These are phyloP conservation scores for Penicillium riverlandense DNA, from an alignment of 495 filamentous ascomycete genomes.

Conservation along the genomic window DNA sequence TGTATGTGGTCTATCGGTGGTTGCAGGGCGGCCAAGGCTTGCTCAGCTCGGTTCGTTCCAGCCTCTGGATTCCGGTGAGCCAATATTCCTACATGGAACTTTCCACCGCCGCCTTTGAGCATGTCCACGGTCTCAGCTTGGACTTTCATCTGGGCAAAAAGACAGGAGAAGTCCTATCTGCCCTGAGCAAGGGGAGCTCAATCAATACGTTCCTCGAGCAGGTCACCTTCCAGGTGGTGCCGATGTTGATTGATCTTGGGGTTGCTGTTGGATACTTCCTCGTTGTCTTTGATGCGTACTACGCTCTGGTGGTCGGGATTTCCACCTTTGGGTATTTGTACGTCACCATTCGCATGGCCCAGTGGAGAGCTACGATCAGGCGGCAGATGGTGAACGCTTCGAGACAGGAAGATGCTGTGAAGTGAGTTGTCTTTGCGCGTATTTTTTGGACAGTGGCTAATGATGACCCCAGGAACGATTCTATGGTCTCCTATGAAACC, in stretches of 20 bases:
- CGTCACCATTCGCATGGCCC: conserved; percentile 90
- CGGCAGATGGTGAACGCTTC: conserved; percentile 91
- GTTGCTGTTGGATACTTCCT: conserved; percentile 86
- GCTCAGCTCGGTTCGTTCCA: conserved; percentile 71
- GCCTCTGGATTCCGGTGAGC: conserved; percentile 90
- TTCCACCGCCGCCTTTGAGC: conserved; percentile 91
- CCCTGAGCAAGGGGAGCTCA: conserved; percentile 87
- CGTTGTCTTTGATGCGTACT: conserved; percentile 73
- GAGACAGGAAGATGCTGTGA: conserved; percentile 91
- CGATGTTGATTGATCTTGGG: conserved; percentile 85
- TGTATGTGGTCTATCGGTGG: conserved; percentile 76
- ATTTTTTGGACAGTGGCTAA: not conserved
- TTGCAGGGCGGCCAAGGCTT: conserved; percentile 84
- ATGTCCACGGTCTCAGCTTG: conserved; percentile 88
- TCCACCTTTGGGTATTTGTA: conserved; percentile 97
- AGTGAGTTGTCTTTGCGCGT: conserved; percentile 29
- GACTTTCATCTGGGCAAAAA: conserved; percentile 97
- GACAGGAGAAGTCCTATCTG: conserved; percentile 91
- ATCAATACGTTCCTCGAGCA: conserved; percentile 97
- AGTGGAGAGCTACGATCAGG: conserved; percentile 83
- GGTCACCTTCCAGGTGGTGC: conserved; percentile 88
- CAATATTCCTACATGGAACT: conserved; percentile 95
- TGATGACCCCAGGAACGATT: conserved; percentile 62
- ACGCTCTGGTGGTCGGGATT: conserved; percentile 82
- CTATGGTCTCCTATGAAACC: conserved; percentile 95